Evolutionary conservation across 2,329 filamentous ascomycete genomes (phyloP).

Genomic region (Capronia americana): DNA sequence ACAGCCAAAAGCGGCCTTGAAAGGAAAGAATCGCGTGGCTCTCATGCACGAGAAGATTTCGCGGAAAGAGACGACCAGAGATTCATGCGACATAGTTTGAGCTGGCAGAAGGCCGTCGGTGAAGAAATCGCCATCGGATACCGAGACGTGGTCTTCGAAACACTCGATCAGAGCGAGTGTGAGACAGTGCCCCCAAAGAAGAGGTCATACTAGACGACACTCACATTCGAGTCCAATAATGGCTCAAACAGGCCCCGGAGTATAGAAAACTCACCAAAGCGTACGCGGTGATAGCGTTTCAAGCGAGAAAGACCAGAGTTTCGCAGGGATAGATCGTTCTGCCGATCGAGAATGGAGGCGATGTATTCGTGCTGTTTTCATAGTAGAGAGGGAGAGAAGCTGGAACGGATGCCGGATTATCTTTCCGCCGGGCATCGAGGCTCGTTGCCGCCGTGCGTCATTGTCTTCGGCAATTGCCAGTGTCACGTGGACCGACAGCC

Average conservation of each 20-base stretch:
- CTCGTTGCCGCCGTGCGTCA: not conserved
- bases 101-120: conserved; percentile 92
- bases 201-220: conserved; percentile 55
- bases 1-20: conserved; percentile 89
- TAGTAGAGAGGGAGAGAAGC: too few species aligned
- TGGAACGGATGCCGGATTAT: not conserved
- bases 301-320: not conserved
- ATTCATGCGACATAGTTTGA: conserved; percentile 99
- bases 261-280: not conserved
- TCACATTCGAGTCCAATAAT: not conserved
- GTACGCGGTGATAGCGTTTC: not conserved
- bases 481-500: not conserved
- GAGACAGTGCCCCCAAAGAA: conserved; percentile 96
- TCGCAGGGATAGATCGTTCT: not conserved
- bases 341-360: too few species aligned
- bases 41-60: conserved; percentile 95
- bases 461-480: not conserved
- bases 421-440: not conserved
- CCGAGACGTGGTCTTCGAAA: conserved; percentile 79
- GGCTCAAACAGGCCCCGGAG: not conserved
- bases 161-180: conserved; percentile 94
- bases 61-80: conserved; percentile 93
- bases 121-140: conserved; percentile 85
- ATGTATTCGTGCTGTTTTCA: too few species aligned
- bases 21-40: conserved; percentile 95